Evolutionary conservation across 768 basidiomycete species (phyloP).

Genomic region (Lentinula boryana): DNA sequence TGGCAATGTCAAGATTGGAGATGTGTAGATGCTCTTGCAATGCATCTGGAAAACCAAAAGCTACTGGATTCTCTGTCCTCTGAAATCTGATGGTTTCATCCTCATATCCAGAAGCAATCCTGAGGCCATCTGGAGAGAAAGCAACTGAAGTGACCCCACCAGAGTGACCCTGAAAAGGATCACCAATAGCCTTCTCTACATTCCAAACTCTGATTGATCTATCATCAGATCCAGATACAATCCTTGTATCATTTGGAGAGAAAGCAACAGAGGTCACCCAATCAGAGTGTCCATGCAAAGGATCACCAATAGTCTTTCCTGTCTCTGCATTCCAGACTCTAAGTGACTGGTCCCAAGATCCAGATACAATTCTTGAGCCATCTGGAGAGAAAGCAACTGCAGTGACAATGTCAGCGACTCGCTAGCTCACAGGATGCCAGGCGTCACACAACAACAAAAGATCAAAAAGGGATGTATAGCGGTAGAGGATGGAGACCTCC

Average conservation of each 20-base stretch:
- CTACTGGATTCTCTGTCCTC: too few species aligned
- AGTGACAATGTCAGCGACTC: too few species aligned
- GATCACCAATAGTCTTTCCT: neutral
- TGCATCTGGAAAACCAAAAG: neutral
- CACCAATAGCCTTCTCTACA: neutral
- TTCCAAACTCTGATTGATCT: neutral
- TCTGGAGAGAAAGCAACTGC: neutral
- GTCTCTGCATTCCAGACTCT: neutral
- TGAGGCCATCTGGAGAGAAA: neutral
- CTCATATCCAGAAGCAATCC: too few species aligned
- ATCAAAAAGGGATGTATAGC: too few species aligned
- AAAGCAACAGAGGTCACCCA: neutral
- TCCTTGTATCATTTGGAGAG: neutral
- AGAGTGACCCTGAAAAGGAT: constrained; percentile 7
- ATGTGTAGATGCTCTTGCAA: too few species aligned
- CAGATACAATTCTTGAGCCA: neutral
- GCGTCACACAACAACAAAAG: too few species aligned
- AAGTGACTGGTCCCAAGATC: neutral
- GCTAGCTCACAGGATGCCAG: too few species aligned
- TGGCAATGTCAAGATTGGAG: too few species aligned
- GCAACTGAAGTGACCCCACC: neutral
- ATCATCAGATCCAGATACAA: neutral
- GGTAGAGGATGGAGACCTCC: too few species aligned
- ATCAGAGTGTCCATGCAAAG: neutral
- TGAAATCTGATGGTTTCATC: too few species aligned